Evolutionary conservation across 75 land plant species (phyloP).

Genomic region (Pinus tabuliformis): DNA sequence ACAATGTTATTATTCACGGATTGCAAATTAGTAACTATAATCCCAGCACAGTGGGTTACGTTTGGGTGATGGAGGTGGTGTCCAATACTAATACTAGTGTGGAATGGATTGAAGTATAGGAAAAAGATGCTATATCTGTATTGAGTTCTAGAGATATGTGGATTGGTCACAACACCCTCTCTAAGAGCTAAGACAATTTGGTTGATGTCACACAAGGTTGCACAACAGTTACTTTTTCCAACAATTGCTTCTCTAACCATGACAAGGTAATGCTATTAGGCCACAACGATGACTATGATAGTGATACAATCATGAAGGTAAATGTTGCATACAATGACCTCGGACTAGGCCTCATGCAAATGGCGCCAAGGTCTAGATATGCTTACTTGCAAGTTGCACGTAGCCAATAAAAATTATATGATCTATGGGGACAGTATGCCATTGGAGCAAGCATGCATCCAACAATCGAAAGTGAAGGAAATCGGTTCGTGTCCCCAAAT

Average conservation of each 20-base stretch:
- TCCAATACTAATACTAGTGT: no score
- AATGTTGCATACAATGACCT: conserved; percentile 77
- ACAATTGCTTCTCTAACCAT: conserved; percentile 59
- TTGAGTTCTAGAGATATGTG: conserved; percentile 38
- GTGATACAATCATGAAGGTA: conserved; percentile 63
- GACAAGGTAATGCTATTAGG: conserved; percentile 77
- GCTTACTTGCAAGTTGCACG: conserved; percentile 44
- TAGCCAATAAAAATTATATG: conserved; percentile 64
- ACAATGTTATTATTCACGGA: no score
- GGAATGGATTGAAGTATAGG: neutral
- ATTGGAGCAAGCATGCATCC: neutral
- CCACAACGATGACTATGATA: conserved; percentile 38
- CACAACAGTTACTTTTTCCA: conserved; percentile 59
- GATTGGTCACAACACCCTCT: conserved; percentile 71
- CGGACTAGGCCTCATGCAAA: conserved; percentile 59
- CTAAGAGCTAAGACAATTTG: conserved; percentile 34
- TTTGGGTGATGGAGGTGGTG: no score
- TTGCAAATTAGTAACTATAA: no score
- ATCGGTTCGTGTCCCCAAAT: neutral
- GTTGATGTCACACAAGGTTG: conserved; percentile 60
- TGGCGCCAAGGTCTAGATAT: conserved; percentile 71
- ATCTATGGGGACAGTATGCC: neutral
- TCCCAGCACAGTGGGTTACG: no score
- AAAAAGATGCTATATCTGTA: conserved; percentile 63
- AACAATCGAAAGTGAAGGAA: neutral